Conservation (phyloP, 352 stramenopile genomes). For the Globisporangium cystogenes region DNA sequence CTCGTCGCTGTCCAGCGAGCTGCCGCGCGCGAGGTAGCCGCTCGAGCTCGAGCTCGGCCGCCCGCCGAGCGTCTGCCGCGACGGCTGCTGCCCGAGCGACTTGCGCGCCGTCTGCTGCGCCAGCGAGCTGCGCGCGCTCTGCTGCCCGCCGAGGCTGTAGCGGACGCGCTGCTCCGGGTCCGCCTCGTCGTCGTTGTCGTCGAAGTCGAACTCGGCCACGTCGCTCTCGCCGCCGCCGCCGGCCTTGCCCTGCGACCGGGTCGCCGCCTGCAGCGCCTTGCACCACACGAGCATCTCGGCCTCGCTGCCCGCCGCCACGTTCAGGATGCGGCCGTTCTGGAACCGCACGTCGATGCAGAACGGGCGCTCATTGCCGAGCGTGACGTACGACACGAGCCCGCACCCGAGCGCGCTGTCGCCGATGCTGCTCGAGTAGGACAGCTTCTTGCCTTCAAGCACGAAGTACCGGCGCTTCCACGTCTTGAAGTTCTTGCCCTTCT, state of each 20-base stretch:
- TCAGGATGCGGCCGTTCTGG: constrained; percentile 55
- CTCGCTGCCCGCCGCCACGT: constrained; percentile 43
- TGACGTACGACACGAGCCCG: constrained; percentile 42
- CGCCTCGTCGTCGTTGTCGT: constrained; percentile 38
- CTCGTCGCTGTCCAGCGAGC: constrained; percentile 12
- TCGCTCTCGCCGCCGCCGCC: constrained; percentile 34
- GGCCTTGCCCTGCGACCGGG: constrained; percentile 20
- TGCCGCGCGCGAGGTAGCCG: constrained; percentile 3
- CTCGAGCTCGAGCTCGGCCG: not conserved
- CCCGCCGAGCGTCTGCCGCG: not conserved
- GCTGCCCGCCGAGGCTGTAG: constrained; percentile 2
- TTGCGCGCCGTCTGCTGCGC: not conserved
- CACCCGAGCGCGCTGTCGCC: constrained; percentile 34
- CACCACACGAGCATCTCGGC: constrained; percentile 62
- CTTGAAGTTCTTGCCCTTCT: constrained; percentile 61
- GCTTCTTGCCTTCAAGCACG: constrained; percentile 41
- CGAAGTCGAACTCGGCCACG: constrained; percentile 44
- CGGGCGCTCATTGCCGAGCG: constrained; percentile 52
- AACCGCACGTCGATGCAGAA: constrained; percentile 68
- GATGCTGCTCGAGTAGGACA: constrained; percentile 47
- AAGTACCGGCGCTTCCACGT: constrained; percentile 68
- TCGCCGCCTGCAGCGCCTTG: constrained; percentile 37
- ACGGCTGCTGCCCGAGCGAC: constrained; percentile 6
- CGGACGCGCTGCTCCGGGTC: constrained; percentile 13
- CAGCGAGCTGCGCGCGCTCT: not conserved